Evolutionary conservation across 2,329 filamentous ascomycete species (phyloP).

Genomic region (Byssochlamys sp.): DNA sequence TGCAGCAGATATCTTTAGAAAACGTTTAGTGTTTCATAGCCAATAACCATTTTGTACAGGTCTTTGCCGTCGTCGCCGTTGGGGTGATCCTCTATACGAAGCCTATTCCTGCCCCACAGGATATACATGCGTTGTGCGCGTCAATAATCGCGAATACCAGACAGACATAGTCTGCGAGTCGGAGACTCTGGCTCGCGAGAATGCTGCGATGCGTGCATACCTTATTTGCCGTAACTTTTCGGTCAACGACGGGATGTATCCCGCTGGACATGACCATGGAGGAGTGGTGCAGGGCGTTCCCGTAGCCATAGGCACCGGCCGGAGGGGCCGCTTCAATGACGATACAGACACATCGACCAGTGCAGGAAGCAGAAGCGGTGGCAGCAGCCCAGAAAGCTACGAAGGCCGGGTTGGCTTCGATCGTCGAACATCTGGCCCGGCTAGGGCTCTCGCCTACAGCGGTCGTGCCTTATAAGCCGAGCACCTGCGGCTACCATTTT

Average conservation of each 20-base stretch:
- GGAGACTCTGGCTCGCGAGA: conserved; percentile 75
- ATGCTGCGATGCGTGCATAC: conserved; percentile 89
- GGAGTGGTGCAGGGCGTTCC: conserved; percentile 52
- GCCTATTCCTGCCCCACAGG: conserved; percentile 64
- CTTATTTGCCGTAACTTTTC: conserved; percentile 97
- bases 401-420: conserved; percentile 15
- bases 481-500: neutral
- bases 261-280: conserved; percentile 45
- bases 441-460: conserved; percentile 18
- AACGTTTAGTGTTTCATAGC: conserved; percentile 9
- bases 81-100: conserved; percentile 84
- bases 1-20: neutral
- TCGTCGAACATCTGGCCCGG: conserved; percentile 11
- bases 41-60: conserved; percentile 49
- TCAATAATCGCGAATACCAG: conserved; percentile 94
- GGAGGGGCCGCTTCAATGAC: conserved; percentile 41
- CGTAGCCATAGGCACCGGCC: conserved; percentile 54
- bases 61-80: conserved; percentile 87
- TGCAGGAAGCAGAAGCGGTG: conserved; percentile 44
- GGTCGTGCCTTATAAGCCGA: conserved; percentile 5
- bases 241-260: conserved; percentile 85
- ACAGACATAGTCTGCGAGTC: conserved; percentile 78
- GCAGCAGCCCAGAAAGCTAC: conserved; percentile 43
- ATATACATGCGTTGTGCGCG: conserved; percentile 80
- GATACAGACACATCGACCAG: conserved; percentile 34